phyloP scores from a whole-genome alignment of 345 rosid genomes.

The Microthlaspi erraticum region DNA sequence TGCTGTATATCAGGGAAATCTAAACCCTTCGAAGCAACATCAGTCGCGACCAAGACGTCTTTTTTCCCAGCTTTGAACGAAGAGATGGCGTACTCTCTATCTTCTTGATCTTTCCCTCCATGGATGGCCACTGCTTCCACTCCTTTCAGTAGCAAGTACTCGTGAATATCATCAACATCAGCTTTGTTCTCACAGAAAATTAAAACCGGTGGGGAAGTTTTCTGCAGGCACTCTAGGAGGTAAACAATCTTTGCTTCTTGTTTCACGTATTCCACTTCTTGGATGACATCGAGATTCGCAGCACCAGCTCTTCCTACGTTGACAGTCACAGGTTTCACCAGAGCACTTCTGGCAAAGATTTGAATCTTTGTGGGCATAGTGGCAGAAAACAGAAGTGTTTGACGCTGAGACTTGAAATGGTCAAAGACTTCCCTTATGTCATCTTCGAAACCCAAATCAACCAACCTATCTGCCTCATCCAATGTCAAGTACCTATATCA shows the following conservation, averaged over 20 bases:
- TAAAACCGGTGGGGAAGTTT: slow-evolving; percentile 91
- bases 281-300: slow-evolving; percentile 95
- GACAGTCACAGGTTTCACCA: slow-evolving; percentile 84
- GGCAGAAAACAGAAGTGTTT: slow-evolving; percentile 89
- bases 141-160: slow-evolving; percentile 89
- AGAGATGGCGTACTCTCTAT: slow-evolving; percentile 85
- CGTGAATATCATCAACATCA: slow-evolving; percentile 92
- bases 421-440: slow-evolving; percentile 97
- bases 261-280: slow-evolving; percentile 94
- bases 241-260: slow-evolving; percentile 96
- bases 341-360: slow-evolving; percentile 85
- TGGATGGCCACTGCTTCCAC: slow-evolving; percentile 94
- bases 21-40: slow-evolving; percentile 91
- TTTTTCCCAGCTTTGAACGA: slow-evolving; percentile 85
- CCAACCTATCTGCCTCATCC: slow-evolving; percentile 95
- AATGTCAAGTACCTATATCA: slow-evolving; percentile 79
- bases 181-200: slow-evolving; percentile 97
- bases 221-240: slow-evolving; percentile 91
- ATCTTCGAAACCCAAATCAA: slow-evolving; percentile 96
- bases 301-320: slow-evolving; percentile 98
- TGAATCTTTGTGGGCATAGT: slow-evolving; percentile 97
- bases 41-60: slow-evolving; percentile 91
- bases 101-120: slow-evolving; percentile 97
- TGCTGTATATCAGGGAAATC: slow-evolving; percentile 95
- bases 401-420: slow-evolving; percentile 90